Conservation (phyloP, 1,284 basidiomycete genomes). For the Volvariella surrecta region DNA sequence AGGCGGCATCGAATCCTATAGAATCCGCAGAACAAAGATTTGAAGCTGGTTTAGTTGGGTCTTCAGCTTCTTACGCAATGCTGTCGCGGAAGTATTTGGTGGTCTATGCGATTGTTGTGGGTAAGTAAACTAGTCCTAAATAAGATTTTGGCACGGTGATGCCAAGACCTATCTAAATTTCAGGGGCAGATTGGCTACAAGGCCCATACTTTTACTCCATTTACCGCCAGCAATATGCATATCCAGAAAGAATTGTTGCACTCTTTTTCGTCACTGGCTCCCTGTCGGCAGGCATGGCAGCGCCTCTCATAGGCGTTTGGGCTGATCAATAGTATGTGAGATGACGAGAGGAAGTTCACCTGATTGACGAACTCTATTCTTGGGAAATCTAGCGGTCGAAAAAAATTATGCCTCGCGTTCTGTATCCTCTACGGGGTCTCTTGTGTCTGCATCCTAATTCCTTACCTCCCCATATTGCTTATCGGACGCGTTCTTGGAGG, state of each 20-base stretch:
- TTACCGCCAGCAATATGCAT: slow-evolving; percentile 60
- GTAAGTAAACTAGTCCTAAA: slow-evolving; percentile 33
- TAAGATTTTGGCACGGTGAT: slow-evolving; percentile 2
- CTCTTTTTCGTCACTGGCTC: slow-evolving; percentile 68
- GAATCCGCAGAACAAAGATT: slow-evolving; percentile 23
- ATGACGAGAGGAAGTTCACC: background rate
- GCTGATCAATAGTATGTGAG: slow-evolving; percentile 59
- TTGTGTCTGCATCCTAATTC: slow-evolving; percentile 49
- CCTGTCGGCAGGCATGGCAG: slow-evolving; percentile 56
- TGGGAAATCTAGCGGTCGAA: slow-evolving; percentile 43
- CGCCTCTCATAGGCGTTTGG: slow-evolving; percentile 66
- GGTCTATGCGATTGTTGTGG: slow-evolving; percentile 69
- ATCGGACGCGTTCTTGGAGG: slow-evolving; percentile 58
- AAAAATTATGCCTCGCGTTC: slow-evolving; percentile 55
- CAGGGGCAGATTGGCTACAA: slow-evolving; percentile 74
- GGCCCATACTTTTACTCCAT: slow-evolving; percentile 70
- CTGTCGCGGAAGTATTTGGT: slow-evolving; percentile 51
- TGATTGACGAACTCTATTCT: background rate
- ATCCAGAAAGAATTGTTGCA: slow-evolving; percentile 56
- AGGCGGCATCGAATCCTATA: slow-evolving; percentile 15
- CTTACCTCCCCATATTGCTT: slow-evolving; percentile 48
- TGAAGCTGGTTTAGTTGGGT: background rate
- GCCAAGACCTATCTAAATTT: slow-evolving; percentile 4
- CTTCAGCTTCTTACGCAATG: slow-evolving; percentile 17
- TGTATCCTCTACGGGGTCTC: slow-evolving; percentile 54